Base-by-base conservation (phyloP, 192 early-diverging fungal species). In the Mortierella hygrophila region DNA sequence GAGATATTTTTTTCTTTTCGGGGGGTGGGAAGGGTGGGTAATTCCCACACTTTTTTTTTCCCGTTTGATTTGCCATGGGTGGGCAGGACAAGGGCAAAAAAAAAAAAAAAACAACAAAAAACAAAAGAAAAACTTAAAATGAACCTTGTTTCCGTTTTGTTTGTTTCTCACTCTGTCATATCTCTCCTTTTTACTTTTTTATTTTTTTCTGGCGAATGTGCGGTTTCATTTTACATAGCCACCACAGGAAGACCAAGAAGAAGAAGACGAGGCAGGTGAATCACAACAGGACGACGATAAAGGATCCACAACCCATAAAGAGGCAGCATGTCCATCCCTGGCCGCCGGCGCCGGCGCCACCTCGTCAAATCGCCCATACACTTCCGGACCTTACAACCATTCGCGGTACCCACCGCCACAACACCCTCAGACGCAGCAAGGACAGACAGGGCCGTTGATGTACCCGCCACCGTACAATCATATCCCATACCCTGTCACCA, bases 401-500 rank as follows among this genome's bases (percentile, higher is more conserved):
- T 42, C 75, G 23, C 79, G 68, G 15, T 26, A 47, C 35, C 37
- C 32, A 7, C 57, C 72, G 42, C 72, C 60, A 21, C 40, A 6
- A 23, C 78, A 37, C 21, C 46, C 35, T 37, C 78, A 37, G 26
- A 0, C 18, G 5, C 65, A 68, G 2, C 65, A 68, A 29, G 65
- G 26, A 8, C 69, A 70, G 7, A 29, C 37, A 4, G 69, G 69
- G 2, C 16, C 16, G 15, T 23, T 41, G 11, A 81, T 81, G 79
- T 81, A 81, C 42, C 72, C 79, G 20, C 73, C 79, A 1, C 65
- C 72, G 2, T 81, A 81, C 26, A 75, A 44, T 23, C 70, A 81
- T n/a, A 81, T 81, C 79, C 79, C 79, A 23, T 81, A 54, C 79
- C 73, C 79, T 9, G 26, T 3, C 13, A 72, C 68, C n/a, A 18